Percentiles rank a stretch among this genome's conserved stretches.
Conservation (phyloP, 2,329 filamentous ascomycete genomes). For the Coniochaeta prunicola region DNA sequence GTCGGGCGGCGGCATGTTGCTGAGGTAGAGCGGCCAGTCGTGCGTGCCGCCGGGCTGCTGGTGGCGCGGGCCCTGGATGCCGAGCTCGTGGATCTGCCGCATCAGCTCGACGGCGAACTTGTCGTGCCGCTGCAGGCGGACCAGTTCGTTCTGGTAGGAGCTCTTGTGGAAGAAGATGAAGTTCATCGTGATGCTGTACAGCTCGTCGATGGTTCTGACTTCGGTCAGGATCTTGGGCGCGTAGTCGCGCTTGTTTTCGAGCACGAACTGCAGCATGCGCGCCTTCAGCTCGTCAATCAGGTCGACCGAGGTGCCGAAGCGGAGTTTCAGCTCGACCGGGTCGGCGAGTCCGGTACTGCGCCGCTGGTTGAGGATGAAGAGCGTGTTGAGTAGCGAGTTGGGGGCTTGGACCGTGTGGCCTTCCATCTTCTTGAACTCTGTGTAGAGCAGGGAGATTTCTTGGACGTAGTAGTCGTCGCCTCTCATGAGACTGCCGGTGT, state of each 20-base stretch:
- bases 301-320: constrained; percentile 77
- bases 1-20: not conserved
- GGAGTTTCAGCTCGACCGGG: constrained; percentile 74
- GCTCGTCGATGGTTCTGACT: constrained; percentile 70
- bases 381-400: constrained; percentile 84
- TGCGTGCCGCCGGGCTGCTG: constrained; percentile 62
- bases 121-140: constrained; percentile 85
- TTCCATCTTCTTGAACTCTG: constrained; percentile 98
- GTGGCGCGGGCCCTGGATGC: constrained; percentile 77
- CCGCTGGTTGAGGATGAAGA: constrained; percentile 93
- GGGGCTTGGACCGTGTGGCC: constrained; percentile 93
- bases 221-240: constrained; percentile 51
- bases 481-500: constrained; percentile 67
- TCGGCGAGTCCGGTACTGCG: constrained; percentile 85
- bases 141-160: constrained; percentile 90
- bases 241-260: constrained; percentile 73
- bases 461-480: constrained; percentile 97
- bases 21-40: constrained; percentile 54
- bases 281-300: constrained; percentile 77
- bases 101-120: constrained; percentile 92
- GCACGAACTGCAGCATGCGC: constrained; percentile 76
- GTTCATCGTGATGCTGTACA: constrained; percentile 81
- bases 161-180: constrained; percentile 97
- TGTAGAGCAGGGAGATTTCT: constrained; percentile 86
- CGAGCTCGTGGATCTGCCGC: constrained; percentile 73